Base-by-base conservation (phyloP, 441 rosid species). In the Pelargonium exstipulatum region DNA sequence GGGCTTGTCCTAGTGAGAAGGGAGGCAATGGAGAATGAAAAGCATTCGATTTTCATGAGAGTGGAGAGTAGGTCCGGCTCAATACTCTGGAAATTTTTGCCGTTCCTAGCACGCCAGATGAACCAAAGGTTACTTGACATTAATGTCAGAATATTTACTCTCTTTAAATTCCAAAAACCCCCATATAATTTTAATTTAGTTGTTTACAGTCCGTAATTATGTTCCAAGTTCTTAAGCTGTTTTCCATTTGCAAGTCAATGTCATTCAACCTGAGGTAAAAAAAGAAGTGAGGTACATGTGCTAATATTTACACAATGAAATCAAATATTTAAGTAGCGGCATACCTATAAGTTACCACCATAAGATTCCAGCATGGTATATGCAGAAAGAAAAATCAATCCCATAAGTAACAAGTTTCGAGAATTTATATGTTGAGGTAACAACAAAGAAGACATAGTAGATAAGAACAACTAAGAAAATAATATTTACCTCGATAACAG, bases 401-500 rank as follows among this genome's bases (percentile, higher is more conserved):
- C 20, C 73, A 24, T 6, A 62, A 0, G 49, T 46, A 46, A 69
- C 9, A 26, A 46, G 17, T 29, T 29, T 29, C 8, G 24, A 70
- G 62, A 45, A 35, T 43, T 46, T 61, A 24, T 1, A 70, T 62
- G 48, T 43, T 9, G 46, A 22, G 61, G 49, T 7, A 1, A 12
- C 18, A 37, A 51, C 16, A 7, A 57, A 66, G 20, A 37, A 42
- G 35, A 51, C 35, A 58, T 35, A 67, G 46, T 49, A 24, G 64
- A 48, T 62, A 62, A 62, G 68, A 69, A 51, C 46, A 62, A 63
- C 8, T 42, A 49, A 58, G 77, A 74, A 74, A 62, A 71, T 42
- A 69, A 53, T 42, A 26, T 79, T 77, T 75, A 89, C 99, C 92
- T 90, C 96, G 74, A 91, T 79, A 62, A 90, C 84, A 77, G 97